Evolutionary conservation across 495 filamentous ascomycete species (phyloP), one percentile per base, ranked within the genome.

Genomic region (Penicillium subrubescens): DNA sequence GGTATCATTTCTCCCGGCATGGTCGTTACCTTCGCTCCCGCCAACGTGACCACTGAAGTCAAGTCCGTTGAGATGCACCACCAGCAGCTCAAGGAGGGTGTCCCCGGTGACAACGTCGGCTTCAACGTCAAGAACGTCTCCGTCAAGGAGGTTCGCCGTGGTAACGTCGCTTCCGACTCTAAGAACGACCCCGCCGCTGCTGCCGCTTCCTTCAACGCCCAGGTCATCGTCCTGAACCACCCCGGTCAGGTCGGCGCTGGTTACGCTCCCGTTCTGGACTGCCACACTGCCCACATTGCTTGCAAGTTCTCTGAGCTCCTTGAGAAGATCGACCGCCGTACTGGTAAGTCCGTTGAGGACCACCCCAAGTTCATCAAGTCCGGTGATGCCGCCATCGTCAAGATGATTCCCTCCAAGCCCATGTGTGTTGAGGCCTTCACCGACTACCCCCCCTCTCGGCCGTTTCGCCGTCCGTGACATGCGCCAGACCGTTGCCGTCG

Each of bases 111-210:
- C 89, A 99, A 99, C 85, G 95, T 99, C 78, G 95, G 95, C 73
- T 99, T 99, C 93, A 99, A 99, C 90, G 96, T 99, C 85, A 97
- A 97, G 94, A 99, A 99, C 95, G 95, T 99, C 74, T 98, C 95
- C 79, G 96, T 99, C 85, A 99, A 99, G 92, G 95, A 99, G 81
- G 96, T 99, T 78, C 95, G 95, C 83, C 95, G 95, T 94, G 95
- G 95, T 81, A 99, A 98, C 88, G 96, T 99, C 77, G 92, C 92
- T 76, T 92, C 92, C 89, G 95, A 99, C 90, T 93, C 92, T 87
- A 99, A 99, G 93, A 96, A 95, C 87, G 96, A 99, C 88, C 95
- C 95, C 72, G 92, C 95, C 72, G 83, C 84, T 75, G 95, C 86
- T 76, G 84, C 83, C 73, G 93, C 95, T 68, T 93, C 90, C 71